Conservation (phyloP, 257 asterid species). For the Asclepias syriaca region DNA sequence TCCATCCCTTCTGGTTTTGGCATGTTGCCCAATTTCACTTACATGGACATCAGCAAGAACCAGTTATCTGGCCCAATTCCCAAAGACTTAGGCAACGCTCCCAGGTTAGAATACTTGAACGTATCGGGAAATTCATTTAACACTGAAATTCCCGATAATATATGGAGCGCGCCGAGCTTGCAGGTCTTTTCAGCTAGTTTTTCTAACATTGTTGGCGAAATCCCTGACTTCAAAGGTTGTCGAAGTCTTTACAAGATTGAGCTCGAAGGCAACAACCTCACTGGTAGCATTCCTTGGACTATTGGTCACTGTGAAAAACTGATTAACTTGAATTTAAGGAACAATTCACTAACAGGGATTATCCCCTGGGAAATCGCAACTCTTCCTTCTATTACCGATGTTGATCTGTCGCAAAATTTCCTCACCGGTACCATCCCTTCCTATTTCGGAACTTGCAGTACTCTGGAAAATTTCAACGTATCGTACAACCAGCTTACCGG, state of each 20-base stretch:
- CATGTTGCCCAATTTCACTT: slow-evolving; percentile 54
- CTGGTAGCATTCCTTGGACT: slow-evolving; percentile 78
- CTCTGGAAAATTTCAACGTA: slow-evolving; percentile 75
- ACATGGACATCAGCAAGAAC: slow-evolving; percentile 64
- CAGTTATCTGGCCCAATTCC: slow-evolving; percentile 62
- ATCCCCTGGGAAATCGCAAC: slow-evolving; percentile 95
- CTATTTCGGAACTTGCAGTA: slow-evolving; percentile 62
- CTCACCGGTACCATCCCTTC: slow-evolving; percentile 79
- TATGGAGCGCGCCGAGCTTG: slow-evolving; percentile 68
- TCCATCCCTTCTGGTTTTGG: slow-evolving; percentile 81
- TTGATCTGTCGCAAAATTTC: slow-evolving; percentile 68
- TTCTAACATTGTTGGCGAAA: slow-evolving; percentile 40
- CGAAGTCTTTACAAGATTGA: slow-evolving; percentile 53
- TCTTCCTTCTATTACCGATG: slow-evolving; percentile 60
- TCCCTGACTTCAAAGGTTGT: slow-evolving; percentile 78
- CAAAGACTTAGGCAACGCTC: slow-evolving; percentile 58
- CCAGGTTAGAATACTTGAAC: slow-evolving; percentile 45
- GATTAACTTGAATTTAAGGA: slow-evolving; percentile 44
- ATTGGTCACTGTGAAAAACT: slow-evolving; percentile 78
- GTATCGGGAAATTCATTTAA: slow-evolving; percentile 56
- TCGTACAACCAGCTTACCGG: slow-evolving; percentile 88
- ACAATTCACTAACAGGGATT: slow-evolving; percentile 64
- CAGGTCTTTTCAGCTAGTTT: slow-evolving; percentile 57
- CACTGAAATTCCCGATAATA: slow-evolving; percentile 47
- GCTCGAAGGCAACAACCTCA: slow-evolving; percentile 62